Evolutionary conservation across 2,329 filamentous ascomycete genomes (phyloP), one percentile per base, ranked within the genome.

Genomic region (Coleophoma cylindrospora): DNA sequence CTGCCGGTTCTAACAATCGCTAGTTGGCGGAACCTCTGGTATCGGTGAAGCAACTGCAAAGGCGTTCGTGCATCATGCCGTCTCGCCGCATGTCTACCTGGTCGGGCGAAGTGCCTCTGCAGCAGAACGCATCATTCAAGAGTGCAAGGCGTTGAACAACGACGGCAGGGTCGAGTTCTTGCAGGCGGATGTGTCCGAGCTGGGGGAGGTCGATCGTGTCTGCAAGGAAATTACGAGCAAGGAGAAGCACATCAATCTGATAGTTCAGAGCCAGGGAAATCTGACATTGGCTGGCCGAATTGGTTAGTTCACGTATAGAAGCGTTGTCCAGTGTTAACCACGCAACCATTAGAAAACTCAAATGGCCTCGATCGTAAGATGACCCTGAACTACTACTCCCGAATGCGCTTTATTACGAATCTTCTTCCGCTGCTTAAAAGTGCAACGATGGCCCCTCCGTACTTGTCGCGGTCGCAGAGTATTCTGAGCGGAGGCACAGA

Each of bases 401-500:
- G 81, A 17, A 72, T 77, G 54, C 77, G 79, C 37, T 78, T 84
- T 58, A 70, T 77, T 12, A 50, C 71, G 41, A 80, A 82, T 48
- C 72, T 86, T 1, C 73, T 84, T 9, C 81, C 82, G 0, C 69
- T 76, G 0, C 69, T 86, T 2, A 51, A 45, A 40, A 52, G 47
- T 13, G 59, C 60, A 17, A 54, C 48, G 21, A 47, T 48, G 10
- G 66, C 68, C 11, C 71, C 79, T 0, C 57, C 69, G 0, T 54
- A 66, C 5, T 68, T 81, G 21, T 71, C 75, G 0, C 76, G 80
- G 9, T 76, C 82, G 9, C 70, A 83, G 21, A 74, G 67, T n/a
- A 72, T 83, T n/a, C 65, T 79, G 1, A 74, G 72, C 0, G 77
- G 69, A 4, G 74, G 75, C n/a, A 68, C 70, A 13, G 80, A 84